phyloP scores from a whole-genome alignment of 1,139 yeast genomes.

The Oligophagozyma castellii region DNA sequence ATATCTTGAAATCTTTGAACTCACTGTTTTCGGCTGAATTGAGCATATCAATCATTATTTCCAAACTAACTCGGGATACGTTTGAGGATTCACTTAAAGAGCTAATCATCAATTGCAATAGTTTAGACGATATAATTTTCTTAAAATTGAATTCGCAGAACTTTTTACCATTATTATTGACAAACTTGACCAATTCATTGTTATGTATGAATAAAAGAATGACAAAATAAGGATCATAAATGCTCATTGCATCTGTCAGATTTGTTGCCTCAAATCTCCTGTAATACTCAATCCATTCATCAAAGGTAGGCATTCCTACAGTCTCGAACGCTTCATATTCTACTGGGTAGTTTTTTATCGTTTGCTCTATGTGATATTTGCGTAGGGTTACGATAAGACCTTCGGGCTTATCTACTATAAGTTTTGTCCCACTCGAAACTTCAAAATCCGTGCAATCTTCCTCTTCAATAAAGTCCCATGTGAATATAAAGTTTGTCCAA shows the following conservation, averaged over 20 bases:
- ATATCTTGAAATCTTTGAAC: constrained; percentile 46
- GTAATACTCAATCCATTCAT: constrained; percentile 15
- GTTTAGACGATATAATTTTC: constrained; percentile 42
- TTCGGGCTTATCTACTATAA: constrained; percentile 35
- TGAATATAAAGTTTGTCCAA: constrained; percentile 48
- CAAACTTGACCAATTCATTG: constrained; percentile 38
- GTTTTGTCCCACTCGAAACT: constrained; percentile 30
- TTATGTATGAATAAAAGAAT: constrained; percentile 44
- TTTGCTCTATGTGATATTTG: constrained; percentile 36
- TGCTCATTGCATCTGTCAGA: background rate
- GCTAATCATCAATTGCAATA: constrained; percentile 44
- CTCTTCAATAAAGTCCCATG: constrained; percentile 52
- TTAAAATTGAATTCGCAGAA: constrained; percentile 36
- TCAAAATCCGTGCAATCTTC: constrained; percentile 31
- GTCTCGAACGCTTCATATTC: constrained; percentile 10
- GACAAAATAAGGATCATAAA: constrained; percentile 52
- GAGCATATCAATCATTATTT: constrained; percentile 33
- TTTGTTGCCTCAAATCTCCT: constrained; percentile 8
- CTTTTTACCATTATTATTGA: constrained; percentile 19
- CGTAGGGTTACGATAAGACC: constrained; percentile 44
- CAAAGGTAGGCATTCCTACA: constrained; percentile 7
- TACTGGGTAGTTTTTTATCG: constrained; percentile 30
- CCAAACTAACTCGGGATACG: constrained; percentile 34
- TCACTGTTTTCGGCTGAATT: constrained; percentile 21
- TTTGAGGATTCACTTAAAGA: constrained; percentile 42